Percentiles rank a stretch among this genome's conserved stretches.
Conservation (phyloP, 345 rosid species). For the Melaleuca quinquenervia region DNA sequence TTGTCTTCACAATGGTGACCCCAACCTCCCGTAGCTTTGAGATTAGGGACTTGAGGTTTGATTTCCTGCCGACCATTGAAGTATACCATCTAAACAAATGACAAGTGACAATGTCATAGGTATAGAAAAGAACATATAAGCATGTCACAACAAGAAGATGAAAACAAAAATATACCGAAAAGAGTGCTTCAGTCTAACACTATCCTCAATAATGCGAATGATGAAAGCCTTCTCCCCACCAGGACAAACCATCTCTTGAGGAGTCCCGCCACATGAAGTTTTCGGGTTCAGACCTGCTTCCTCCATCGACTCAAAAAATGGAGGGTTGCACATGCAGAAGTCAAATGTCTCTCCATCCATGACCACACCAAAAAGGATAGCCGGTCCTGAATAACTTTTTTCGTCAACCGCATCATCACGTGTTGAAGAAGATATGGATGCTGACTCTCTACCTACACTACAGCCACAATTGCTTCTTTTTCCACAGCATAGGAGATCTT, state of each 20-base stretch:
- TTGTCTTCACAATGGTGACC: conserved; percentile 71
- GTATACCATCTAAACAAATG: conserved; percentile 61
- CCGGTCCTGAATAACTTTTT: conserved; percentile 26
- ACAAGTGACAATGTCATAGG: not conserved
- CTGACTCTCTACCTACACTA: conserved; percentile 3
- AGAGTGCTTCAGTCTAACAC: conserved; percentile 44
- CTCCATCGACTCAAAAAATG: conserved; percentile 73
- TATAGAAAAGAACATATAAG: not conserved
- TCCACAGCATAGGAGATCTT: conserved; percentile 7
- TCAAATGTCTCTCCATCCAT: conserved; percentile 66
- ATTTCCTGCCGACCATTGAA: conserved; percentile 88
- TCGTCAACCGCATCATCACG: conserved; percentile 4
- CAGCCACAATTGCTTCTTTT: conserved; percentile 1
- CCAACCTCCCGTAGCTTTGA: conserved; percentile 67
- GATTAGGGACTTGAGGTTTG: conserved; percentile 54
- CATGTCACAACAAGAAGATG: not conserved
- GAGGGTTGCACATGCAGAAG: conserved; percentile 98
- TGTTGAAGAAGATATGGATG: conserved; percentile 2
- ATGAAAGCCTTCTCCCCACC: conserved; percentile 92
- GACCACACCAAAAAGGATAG: conserved; percentile 57
- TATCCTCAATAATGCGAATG: conserved; percentile 64
- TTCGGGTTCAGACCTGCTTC: conserved; percentile 86
- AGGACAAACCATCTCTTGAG: conserved; percentile 73
- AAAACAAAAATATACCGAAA: conserved; percentile 30
- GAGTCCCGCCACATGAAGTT: conserved; percentile 90